These are phyloP conservation scores for Furcasterigmium sp. DNA, from an alignment of 2,329 filamentous ascomycete genomes.

Conservation along the genomic window DNA sequence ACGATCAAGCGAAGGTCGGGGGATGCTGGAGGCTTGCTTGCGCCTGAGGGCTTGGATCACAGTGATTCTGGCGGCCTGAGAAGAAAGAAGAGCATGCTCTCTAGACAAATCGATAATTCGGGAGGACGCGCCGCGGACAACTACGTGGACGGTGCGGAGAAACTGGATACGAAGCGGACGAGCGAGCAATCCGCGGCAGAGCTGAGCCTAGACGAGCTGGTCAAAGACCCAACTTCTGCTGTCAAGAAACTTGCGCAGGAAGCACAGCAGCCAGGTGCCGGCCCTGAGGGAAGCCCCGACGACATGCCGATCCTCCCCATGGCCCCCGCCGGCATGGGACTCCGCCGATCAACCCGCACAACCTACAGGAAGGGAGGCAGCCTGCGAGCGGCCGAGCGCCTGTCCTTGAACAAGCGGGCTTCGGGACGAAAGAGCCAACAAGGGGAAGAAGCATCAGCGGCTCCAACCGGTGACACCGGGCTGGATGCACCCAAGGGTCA, in stretches of 20 bases:
- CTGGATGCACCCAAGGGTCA: conserved; percentile 44
- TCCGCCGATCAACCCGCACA: conserved; percentile 86
- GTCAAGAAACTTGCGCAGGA: conserved; percentile 65
- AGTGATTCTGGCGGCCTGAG: conserved; percentile 59
- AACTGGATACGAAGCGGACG: conserved; percentile 64
- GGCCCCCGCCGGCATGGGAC: conserved; percentile 63
- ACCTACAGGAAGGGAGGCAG: conserved; percentile 85
- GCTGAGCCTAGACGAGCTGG: conserved; percentile 73
- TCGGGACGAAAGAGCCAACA: conserved; percentile 1
- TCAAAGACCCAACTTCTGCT: conserved; percentile 70
- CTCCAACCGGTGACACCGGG: conserved; percentile 25
- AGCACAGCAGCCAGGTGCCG: conserved; percentile 37
- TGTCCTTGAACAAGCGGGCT: conserved; percentile 64
- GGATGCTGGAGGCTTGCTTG: conserved; percentile 51
- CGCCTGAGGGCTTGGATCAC: conserved; percentile 45
- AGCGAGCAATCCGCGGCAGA: conserved; percentile 30
- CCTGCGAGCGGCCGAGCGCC: conserved; percentile 70
- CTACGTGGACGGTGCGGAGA: conserved; percentile 80
- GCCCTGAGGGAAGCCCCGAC: conserved; percentile 43
- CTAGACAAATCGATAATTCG: conserved; percentile 78
- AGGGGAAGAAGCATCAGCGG: conserved; percentile 31
- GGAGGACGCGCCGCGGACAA: conserved; percentile 51
- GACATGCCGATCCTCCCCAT: conserved; percentile 85
- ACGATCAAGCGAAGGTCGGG: conserved; percentile 81
- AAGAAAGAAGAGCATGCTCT: conserved; percentile 94